Conservation (phyloP, 1,284 basidiomycete species). For the Coniferiporia sulphurascens region DNA sequence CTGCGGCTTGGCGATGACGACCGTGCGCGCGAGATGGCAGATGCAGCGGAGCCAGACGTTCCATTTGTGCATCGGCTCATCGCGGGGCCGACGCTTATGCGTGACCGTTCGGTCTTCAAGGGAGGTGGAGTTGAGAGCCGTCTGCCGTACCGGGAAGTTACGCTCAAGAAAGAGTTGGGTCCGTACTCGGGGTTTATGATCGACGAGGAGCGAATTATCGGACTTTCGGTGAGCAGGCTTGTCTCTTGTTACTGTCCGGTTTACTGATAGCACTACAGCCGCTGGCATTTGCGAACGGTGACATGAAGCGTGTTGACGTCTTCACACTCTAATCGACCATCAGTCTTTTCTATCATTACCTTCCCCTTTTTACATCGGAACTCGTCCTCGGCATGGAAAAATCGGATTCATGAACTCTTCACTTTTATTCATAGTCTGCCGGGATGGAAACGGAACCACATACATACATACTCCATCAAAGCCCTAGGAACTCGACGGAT, state of each 20-base stretch:
- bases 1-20: constrained; percentile 16
- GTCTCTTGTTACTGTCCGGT: constrained; percentile 1
- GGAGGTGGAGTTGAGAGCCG: constrained; percentile 7
- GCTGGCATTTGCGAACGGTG: constrained; percentile 22
- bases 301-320: constrained; percentile 27
- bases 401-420: too few species aligned
- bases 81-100: neutral
- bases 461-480: too few species aligned
- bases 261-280: constrained; percentile 4
- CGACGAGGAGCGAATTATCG: constrained; percentile 30
- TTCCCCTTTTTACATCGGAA: neutral
- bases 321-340: constrained; percentile 24
- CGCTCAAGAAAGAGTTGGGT: constrained; percentile 5
- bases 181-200: constrained; percentile 29
- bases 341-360: neutral
- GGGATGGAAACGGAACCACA: too few species aligned
- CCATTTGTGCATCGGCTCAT: constrained; percentile 6
- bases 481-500: too few species aligned
- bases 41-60: constrained; percentile 7
- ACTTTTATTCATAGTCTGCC: too few species aligned
- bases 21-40: neutral
- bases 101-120: constrained; percentile 6
- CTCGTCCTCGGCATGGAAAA: neutral
- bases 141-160: constrained; percentile 14
- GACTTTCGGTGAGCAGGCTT: constrained; percentile 28